Base-by-base conservation (phyloP, 371 early-diverging fungal species). In the Actinomortierella ambigua region DNA sequence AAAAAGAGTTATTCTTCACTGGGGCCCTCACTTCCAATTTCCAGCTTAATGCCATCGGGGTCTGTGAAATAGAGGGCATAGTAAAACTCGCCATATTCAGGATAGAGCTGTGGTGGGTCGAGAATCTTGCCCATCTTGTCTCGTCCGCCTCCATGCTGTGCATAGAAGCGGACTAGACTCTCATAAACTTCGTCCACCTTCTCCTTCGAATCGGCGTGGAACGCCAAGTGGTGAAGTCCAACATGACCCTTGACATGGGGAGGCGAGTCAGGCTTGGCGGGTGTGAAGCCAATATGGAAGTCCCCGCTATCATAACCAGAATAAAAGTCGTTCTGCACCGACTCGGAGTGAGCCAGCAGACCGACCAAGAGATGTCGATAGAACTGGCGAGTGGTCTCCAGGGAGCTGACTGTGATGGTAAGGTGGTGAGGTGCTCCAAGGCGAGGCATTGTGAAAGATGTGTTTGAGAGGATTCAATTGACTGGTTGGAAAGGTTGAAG, bases 51-150 rank as follows among this genome's bases (percentile, higher is more conserved):
- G 39, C 53, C 53, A 11, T 18, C 17, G 14, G 53, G 53, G 41
- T 53, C 53, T 20, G 53, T 53, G 41, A 53, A 53, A 40, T 40
- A 53, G 22, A 53, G 20, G 41, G 34, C 34, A 53, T 34, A 53
- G 53, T 53, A 53, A 9, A 18, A 23, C 20, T 18, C 13, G 11
- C 22, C 29, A 23, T 53, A 53, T 7, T 53, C 11, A 24, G 53
- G 41, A 20, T 53, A 53, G 18, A 40, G 4, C 34, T 34, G 40
- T 29, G 53, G 53, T 41, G 34, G 34, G 22, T 53, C 53, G 20
- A 53, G 53, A 23, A 53, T 53, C 11, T 34, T 34, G 34, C 34
- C 34, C 11, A 4, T 11, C 7, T 11, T 34, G 4, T 34, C 34
- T 34, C 11, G 4, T 6, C 11, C 7, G 34, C 34, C 11, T 34